Percentiles rank a stretch among this genome's conserved stretches.
These are phyloP conservation scores for Chloranthus sessilifolius DNA, from an alignment of 164 flowering plant species.

Conservation along the genomic window DNA sequence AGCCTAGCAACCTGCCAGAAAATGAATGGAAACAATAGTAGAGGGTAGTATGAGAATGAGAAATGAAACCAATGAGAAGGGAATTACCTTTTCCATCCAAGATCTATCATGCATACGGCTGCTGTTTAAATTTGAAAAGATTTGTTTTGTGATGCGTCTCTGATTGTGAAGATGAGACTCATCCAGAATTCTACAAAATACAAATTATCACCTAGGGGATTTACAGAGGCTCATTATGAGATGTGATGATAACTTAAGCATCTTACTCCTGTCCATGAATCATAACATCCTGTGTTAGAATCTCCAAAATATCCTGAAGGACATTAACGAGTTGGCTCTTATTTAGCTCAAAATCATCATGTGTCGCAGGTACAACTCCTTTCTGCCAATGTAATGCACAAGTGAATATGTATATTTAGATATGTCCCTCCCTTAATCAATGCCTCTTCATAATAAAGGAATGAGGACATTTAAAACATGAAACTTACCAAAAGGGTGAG, in stretches of 20 bases:
- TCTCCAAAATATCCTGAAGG: slow-evolving; percentile 93
- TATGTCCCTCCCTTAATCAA: no score
- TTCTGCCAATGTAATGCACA: slow-evolving; percentile 41
- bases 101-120: slow-evolving; percentile 29
- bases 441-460: slow-evolving; percentile 4
- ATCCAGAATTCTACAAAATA: slow-evolving; percentile 43
- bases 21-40: slow-evolving; percentile 3
- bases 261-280: slow-evolving; percentile 61
- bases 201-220: no score
- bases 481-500: slow-evolving; percentile 55
- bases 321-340: slow-evolving; percentile 60
- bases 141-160: slow-evolving; percentile 29
- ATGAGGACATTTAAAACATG: slow-evolving; percentile 2
- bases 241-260: slow-evolving; percentile 2
- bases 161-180: slow-evolving; percentile 20
- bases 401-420: no score
- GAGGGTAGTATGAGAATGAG: background rate
- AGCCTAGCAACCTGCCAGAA: slow-evolving; percentile 67
- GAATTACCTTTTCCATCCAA: slow-evolving; percentile 81
- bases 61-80: background rate
- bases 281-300: slow-evolving; percentile 84
- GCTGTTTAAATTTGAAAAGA: slow-evolving; percentile 64
- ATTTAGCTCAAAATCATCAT: slow-evolving; percentile 34
- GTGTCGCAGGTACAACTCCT: no score
- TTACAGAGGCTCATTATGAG: background rate